Percentiles rank a stretch among this genome's conserved stretches.
Conservation (phyloP, 345 rosid genomes). For the Rhodamnia argentea region DNA sequence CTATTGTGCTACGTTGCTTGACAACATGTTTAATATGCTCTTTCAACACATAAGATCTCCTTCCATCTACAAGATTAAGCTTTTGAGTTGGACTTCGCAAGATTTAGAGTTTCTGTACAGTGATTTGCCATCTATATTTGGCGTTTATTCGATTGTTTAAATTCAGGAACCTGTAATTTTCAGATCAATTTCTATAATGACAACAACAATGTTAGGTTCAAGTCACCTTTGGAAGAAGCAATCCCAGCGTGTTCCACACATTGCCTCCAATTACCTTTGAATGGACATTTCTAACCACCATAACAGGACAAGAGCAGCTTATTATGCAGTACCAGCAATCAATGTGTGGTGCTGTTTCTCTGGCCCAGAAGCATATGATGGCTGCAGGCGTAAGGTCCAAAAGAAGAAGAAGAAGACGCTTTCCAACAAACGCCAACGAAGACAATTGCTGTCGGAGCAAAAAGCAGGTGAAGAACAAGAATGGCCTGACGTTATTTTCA, state of each 20-base stretch:
- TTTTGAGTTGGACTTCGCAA: not conserved
- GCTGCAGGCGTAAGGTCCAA: not conserved
- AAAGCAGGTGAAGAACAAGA: not conserved
- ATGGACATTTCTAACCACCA: not conserved
- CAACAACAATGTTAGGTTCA: not conserved
- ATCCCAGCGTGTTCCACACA: not conserved
- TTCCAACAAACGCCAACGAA: not conserved
- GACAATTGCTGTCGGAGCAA: not conserved
- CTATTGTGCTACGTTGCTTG: fast-evolving
- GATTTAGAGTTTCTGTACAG: too few relatives aligned
- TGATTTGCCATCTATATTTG: not conserved
- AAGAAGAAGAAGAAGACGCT: not conserved
- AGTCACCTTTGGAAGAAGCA: not conserved
- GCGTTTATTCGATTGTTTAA: not conserved
- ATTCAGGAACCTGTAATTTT: not conserved
- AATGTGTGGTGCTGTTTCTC: not conserved
- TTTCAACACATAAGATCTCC: fast-evolving
- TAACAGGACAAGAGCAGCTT: not conserved
- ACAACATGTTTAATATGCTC: not conserved
- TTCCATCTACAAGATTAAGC: not conserved
- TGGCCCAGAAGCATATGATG: not conserved
- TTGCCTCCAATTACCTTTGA: not conserved
- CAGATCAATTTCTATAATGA: not conserved
- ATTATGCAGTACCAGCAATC: not conserved
- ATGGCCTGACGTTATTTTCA: not conserved